These are phyloP conservation scores for Xylariaceae sp. DNA, from an alignment of 2,329 filamentous ascomycete genomes.

Conservation along the genomic window DNA sequence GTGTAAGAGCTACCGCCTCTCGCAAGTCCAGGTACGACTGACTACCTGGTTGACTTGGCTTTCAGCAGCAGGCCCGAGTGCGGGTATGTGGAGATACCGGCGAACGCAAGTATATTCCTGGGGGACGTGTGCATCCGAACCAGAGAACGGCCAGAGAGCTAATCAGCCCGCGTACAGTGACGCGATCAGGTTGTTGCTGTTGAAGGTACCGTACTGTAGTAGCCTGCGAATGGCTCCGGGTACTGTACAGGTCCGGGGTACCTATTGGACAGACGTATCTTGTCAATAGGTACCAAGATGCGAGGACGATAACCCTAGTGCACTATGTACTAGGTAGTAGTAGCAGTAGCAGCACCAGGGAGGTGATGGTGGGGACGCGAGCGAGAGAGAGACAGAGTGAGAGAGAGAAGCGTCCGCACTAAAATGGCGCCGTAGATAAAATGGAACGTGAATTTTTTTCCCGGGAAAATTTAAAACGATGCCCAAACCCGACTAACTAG, in stretches of 20 bases:
- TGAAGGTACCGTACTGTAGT: neutral
- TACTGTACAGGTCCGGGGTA: slow-evolving; percentile 8
- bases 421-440: slow-evolving; percentile 26
- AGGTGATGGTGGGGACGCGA: slow-evolving; percentile 10
- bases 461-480: slow-evolving; percentile 19
- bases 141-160: slow-evolving; percentile 1
- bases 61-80: neutral
- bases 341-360: too few relatives aligned
- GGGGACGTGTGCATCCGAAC: neutral
- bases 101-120: neutral
- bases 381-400: too few relatives aligned
- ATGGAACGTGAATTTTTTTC: slow-evolving; percentile 25
- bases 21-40: neutral
- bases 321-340: slow-evolving; percentile 13
- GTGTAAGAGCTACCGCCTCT: slow-evolving; percentile 2
- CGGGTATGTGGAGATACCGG: neutral
- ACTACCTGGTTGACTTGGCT: neutral
- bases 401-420: slow-evolving; percentile 21
- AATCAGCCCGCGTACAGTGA: slow-evolving; percentile 10
- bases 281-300: slow-evolving; percentile 9
- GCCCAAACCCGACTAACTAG: slow-evolving; percentile 32
- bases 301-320: slow-evolving; percentile 18
- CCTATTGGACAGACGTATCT: slow-evolving; percentile 6
- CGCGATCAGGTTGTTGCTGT: slow-evolving; percentile 8
- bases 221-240: slow-evolving; percentile 4